Evolutionary conservation across 2,329 filamentous ascomycete species (phyloP), one percentile per base, ranked within the genome.

Genomic region (Penicillium hesseltinei): DNA sequence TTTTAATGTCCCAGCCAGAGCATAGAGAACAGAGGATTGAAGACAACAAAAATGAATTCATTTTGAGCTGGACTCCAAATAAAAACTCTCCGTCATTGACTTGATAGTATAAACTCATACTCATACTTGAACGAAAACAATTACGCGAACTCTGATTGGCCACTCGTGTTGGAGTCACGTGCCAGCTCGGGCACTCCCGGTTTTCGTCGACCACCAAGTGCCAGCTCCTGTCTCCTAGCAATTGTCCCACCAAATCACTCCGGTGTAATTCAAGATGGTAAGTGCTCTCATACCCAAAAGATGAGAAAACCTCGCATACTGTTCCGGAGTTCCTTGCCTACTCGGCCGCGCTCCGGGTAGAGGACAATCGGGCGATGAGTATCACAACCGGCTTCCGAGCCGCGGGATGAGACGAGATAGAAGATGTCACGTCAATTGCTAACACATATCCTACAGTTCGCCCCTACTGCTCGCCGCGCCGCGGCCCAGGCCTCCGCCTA

Each of bases 401-500:
- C 55, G 40, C 53, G 53, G 60, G 44, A 63, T 59, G 56, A 59
- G 50, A 56, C n/a, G 31, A 52, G 39, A 49, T 36, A 6, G n/a
- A 42, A 31, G 27, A 51, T 9, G 19, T 19, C 9, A 25, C 2
- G 25, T 59, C 47, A 44, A 54, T 56, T 53, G 58, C 66, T 69
- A 64, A 71, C 63, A 62, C 29, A 9, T 13, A 33, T 39, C 40
- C 23, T 50, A 59, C 51, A 73, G 70, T 73, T 74, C 68, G 65
- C 69, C 61, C 64, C 71, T 54, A 70, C 71, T 51, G 62, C 70
- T 60, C 71, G 71, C 63, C 72, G 71, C 51, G 70, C 71, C 58
- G 71, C 70, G 64, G 68, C 67, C 73, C 73, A 79, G 69, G 77
- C 80, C 60, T 84, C 81, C 71, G 80, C 80, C 56, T 85, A 81